Evolutionary conservation across 2,329 filamentous ascomycete species (phyloP), one percentile per base, ranked within the genome.

Genomic region (Leptoxyphium fumago): DNA sequence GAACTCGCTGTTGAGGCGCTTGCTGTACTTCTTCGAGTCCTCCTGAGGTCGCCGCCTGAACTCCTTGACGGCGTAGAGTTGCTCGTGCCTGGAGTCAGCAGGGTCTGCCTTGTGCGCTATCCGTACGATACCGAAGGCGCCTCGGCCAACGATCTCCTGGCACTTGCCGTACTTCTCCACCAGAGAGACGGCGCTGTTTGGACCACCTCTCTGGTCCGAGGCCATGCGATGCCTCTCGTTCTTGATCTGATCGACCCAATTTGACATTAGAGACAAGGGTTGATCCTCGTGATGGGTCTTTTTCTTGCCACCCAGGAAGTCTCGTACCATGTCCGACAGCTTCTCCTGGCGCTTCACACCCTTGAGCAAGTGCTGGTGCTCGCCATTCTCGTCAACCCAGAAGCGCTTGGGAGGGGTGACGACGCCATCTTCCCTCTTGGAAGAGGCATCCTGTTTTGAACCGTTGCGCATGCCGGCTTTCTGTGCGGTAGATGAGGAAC

Each of bases 101-200:
- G 86, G 83, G 48, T 93, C 75, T 48, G 86, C 82, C 68, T 98
- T 98, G 75, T 96, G 91, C 13, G 89, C 94, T 63, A 96, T 94
- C 48, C 91, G 79, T 51, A 98, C 91, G 50, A 98, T 94, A 45
- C 91, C 91, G 63, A 98, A 98, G 38, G 91, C 91, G 48, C 91
- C 91, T 32, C 89, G 85, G 15, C 91, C 91, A 18, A 98, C 86
- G 29, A 98, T 80, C 63, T 98, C 91, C 60, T 96, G 89, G 61
- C 91, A 96, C 67, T 96, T 96, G 55, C 91, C 91, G 61, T 98
- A 98, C 62, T 96, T 96, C 59, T 96, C 86, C 1, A 91, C 84
- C 41, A 98, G 70, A 1, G 87, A 87, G 15, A 78, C 78, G 13
- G 83, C 81, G 14, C 81, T 73, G 57, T 82, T 84, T 6, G 82